Evolutionary conservation across 495 filamentous ascomycete species (phyloP), one percentile per base, ranked within the genome.

Genomic region (Lineolata rhizophorae): DNA sequence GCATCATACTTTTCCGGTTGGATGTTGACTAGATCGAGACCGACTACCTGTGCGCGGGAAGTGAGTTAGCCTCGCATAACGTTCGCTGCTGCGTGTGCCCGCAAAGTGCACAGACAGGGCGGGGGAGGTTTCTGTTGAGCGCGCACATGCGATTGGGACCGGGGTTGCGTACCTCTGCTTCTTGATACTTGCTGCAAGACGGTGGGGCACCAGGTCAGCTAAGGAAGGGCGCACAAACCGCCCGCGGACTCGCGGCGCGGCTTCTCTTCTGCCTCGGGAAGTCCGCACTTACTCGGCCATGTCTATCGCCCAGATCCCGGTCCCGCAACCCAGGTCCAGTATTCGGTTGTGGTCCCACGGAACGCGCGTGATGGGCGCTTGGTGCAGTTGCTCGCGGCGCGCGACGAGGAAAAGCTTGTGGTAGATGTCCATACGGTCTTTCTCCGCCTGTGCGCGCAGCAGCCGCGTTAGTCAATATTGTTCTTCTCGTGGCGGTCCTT

Each of bases 231-330:
- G n/a, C n/a, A n/a, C n/a, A n/a, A n/a, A n/a, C n/a, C n/a, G n/a
- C n/a, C n/a, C n/a, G n/a, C n/a, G n/a, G n/a, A n/a, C n/a, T n/a
- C n/a, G n/a, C n/a, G n/a, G n/a, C n/a, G n/a, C n/a, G n/a, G n/a
- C n/a, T n/a, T n/a, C n/a, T n/a, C n/a, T n/a, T n/a, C n/a, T n/a
- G n/a, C n/a, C n/a, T 16, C 18, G 27, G 17, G 18, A 31, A 5
- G 19, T 15, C 31, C 40, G 27, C 39, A 62, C 72, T 54, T 55
- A 76, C 70, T 76, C 69, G 36, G 77, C 77, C 53, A 93, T 72
- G 40, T 87, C 76, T 43, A 90, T 84, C 14, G 70, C 64, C 84
- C 84, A 93, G 29, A 92, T 85, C 3, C 84, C 83, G 0, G 84
- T 91, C 8, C 84, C 84, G 38, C 74, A 80, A 17, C 84, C 84